phyloP scores from a whole-genome alignment of 2,329 filamentous ascomycete genomes.

The Epichloe brachyelytri region DNA sequence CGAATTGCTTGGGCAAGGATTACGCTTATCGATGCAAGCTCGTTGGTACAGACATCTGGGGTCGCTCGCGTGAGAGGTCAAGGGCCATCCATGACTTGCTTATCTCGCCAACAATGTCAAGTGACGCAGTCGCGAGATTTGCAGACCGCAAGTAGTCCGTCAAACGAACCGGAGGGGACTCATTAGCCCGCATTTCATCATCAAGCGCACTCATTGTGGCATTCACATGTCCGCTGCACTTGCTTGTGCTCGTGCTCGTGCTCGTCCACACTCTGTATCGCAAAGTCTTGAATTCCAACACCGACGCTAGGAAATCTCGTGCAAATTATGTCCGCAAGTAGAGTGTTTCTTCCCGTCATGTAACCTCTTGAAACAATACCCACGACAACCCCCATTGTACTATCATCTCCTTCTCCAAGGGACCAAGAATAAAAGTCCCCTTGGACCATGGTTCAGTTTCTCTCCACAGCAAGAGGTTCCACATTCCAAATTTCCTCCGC shows the following conservation, averaged over 20 bases:
- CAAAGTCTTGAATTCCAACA: background rate
- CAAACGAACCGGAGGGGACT: background rate
- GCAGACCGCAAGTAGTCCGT: background rate
- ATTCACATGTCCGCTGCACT: background rate
- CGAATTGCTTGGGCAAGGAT: background rate
- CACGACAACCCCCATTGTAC: background rate
- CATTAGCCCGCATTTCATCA: background rate
- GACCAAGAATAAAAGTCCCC: no score
- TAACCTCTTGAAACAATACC: no score
- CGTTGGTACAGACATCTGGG: background rate
- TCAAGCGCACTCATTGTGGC: background rate
- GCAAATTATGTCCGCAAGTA: background rate
- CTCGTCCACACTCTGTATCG: background rate
- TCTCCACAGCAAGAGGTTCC: slow-evolving; percentile 53
- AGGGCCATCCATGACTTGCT: no score
- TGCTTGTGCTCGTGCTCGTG: background rate
- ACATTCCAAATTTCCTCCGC: slow-evolving; percentile 96
- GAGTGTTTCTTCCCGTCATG: background rate
- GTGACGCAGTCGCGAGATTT: background rate
- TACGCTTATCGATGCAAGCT: background rate
- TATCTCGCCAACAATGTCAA: no score
- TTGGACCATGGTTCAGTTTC: background rate
- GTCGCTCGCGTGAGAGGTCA: background rate
- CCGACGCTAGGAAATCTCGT: background rate
- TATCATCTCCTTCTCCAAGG: background rate